Evolutionary conservation across 306 rosid species (phyloP).

Genomic region (Dryas alaskensis): DNA sequence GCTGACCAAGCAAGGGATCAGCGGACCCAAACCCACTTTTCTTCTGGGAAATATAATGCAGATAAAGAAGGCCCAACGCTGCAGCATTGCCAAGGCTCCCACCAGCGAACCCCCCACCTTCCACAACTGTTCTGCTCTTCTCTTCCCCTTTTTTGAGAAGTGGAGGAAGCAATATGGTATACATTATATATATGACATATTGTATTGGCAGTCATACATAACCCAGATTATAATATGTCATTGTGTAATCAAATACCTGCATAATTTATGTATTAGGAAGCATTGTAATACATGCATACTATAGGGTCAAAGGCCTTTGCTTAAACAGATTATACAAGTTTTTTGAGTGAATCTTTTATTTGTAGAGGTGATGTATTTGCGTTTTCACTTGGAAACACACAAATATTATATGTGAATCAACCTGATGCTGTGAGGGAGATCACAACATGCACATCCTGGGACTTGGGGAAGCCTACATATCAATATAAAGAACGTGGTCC

Average conservation of each 20-base stretch:
- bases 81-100: not conserved
- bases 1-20: constrained; percentile 44
- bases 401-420: constrained; percentile 31
- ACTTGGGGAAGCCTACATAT: constrained; percentile 41
- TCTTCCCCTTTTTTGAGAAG: constrained; percentile 31
- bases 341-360: not conserved
- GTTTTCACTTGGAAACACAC: constrained; percentile 47
- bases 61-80: constrained; percentile 15
- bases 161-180: constrained; percentile 42
- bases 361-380: constrained; percentile 32
- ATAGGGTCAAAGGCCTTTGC: no score
- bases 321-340: no score
- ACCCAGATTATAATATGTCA: no score
- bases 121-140: constrained; percentile 12
- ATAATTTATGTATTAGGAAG: no score
- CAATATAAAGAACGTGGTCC: constrained; percentile 33
- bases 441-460: constrained; percentile 37
- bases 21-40: constrained; percentile 42
- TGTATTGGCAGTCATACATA: no score
- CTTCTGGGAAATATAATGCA: constrained; percentile 37
- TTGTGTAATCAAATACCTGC: no score
- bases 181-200: no score
- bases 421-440: constrained; percentile 35
- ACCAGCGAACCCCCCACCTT: not conserved
- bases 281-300: no score